A percentile compares a stretch with the other conserved stretches of the same genome.
phyloP scores from a whole-genome alignment of 2,329 filamentous ascomycete species.

The Penicillium thymicola region DNA sequence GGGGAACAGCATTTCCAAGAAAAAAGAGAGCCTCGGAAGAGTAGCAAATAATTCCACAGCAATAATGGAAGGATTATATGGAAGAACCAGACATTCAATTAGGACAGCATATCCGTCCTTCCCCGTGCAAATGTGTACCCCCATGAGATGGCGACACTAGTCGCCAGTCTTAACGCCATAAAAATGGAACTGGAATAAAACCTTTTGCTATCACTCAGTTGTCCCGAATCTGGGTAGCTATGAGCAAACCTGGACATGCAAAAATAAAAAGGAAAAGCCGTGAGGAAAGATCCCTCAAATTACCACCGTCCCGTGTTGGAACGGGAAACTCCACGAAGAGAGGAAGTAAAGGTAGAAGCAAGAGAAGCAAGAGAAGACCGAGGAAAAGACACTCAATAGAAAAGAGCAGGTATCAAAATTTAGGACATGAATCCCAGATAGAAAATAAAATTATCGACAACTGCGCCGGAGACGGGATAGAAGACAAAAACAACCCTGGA shows the following conservation, averaged over 20 bases:
- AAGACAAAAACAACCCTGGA: not conserved
- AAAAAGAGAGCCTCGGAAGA: not conserved
- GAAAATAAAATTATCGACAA: slow-evolving; percentile 6
- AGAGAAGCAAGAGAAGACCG: slow-evolving; percentile 3
- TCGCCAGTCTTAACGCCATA: slow-evolving; percentile 2
- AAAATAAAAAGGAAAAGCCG: too few relatives aligned
- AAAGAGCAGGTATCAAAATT: slow-evolving; percentile 8
- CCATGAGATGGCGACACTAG: not conserved
- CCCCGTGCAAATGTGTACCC: not conserved
- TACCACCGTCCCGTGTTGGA: not conserved
- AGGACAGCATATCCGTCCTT: not conserved
- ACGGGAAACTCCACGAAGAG: not conserved
- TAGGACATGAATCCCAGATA: slow-evolving; percentile 7
- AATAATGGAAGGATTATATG: not conserved
- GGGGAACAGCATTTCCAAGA: too few relatives aligned
- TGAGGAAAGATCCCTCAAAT: not conserved
- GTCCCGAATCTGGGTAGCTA: not conserved
- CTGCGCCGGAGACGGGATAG: not conserved
- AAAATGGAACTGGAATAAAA: not conserved
- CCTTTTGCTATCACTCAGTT: not conserved
- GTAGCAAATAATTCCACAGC: not conserved
- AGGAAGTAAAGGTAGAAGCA: not conserved
- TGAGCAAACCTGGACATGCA: not conserved
- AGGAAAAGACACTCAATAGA: not conserved
- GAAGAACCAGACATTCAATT: not conserved